These are phyloP conservation scores for Tephrocybe sp. DNA, from an alignment of 768 basidiomycete genomes.

Conservation along the genomic window DNA sequence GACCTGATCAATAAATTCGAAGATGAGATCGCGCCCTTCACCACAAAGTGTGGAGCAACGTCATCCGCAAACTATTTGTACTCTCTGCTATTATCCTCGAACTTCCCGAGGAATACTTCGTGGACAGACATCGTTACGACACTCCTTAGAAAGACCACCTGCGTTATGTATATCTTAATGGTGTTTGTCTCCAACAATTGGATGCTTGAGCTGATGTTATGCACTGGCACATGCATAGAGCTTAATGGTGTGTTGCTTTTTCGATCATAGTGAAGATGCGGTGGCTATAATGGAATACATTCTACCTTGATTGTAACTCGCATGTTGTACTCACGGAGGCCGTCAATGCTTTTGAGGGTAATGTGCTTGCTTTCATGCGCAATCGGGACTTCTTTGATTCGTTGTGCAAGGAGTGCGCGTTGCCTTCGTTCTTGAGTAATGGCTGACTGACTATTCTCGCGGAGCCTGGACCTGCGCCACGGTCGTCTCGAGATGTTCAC, in stretches of 20 bases:
- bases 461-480: no score
- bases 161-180: constrained; percentile 22
- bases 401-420: no score
- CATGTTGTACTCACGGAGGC: neutral
- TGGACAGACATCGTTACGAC: constrained; percentile 39
- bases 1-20: constrained; percentile 26
- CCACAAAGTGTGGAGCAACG: constrained; percentile 28
- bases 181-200: neutral
- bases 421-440: no score
- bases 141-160: constrained; percentile 32
- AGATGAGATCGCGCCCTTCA: constrained; percentile 28
- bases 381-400: no score
- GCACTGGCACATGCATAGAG: constrained; percentile 19
- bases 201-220: neutral
- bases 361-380: no score
- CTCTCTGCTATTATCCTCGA: constrained; percentile 42
- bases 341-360: no score
- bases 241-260: no score
- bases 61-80: constrained; percentile 28
- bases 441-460: no score
- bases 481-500: no score
- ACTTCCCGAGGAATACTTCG: constrained; percentile 44
- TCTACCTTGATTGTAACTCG: neutral
- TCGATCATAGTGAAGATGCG: no score
- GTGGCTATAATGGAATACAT: no score